phyloP scores from a whole-genome alignment of 306 rosid genomes.

The Dryas octopetala region DNA sequence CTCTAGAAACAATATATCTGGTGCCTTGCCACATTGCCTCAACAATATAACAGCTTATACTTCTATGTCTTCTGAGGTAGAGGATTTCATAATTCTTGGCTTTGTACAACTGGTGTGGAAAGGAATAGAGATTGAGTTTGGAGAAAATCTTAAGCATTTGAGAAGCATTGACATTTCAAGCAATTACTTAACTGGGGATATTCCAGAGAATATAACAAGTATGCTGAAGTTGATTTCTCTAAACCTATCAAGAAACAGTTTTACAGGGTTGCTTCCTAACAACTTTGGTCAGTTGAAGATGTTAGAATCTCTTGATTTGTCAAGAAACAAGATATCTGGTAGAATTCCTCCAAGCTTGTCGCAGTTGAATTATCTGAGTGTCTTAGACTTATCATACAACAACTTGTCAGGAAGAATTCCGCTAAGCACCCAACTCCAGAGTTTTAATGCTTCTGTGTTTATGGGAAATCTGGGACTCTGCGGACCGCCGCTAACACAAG shows the following conservation, averaged over 20 bases:
- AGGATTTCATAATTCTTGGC: neutral
- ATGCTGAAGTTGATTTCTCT: slow-evolving; percentile 12
- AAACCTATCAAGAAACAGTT: slow-evolving; percentile 27
- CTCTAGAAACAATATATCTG: slow-evolving; percentile 7
- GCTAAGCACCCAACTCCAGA: slow-evolving; percentile 21
- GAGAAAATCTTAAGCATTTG: neutral
- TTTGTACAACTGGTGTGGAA: slow-evolving; percentile 14
- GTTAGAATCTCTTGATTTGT: slow-evolving; percentile 32
- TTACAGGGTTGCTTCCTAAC: slow-evolving; percentile 19
- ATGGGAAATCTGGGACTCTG: slow-evolving; percentile 32
- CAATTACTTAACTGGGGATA: slow-evolving; percentile 25
- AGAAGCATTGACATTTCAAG: slow-evolving; percentile 34
- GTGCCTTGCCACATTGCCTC: slow-evolving; percentile 9
- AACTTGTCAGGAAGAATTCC: slow-evolving; percentile 29
- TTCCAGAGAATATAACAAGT: slow-evolving; percentile 18
- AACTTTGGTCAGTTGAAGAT: slow-evolving; percentile 3
- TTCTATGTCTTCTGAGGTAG: neutral
- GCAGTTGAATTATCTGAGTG: neutral
- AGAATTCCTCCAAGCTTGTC: slow-evolving; percentile 20
- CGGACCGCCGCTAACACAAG: slow-evolving; percentile 23
- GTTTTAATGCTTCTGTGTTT: neutral
- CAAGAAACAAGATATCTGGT: slow-evolving; percentile 27
- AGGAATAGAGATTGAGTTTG: slow-evolving; percentile 17
- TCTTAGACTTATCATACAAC: slow-evolving; percentile 25
- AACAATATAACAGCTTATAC: slow-evolving; percentile 23